A percentile compares a stretch with the other conserved stretches of the same genome.
phyloP scores from a whole-genome alignment of 1,284 basidiomycete species.

The Vanrija humicola region DNA sequence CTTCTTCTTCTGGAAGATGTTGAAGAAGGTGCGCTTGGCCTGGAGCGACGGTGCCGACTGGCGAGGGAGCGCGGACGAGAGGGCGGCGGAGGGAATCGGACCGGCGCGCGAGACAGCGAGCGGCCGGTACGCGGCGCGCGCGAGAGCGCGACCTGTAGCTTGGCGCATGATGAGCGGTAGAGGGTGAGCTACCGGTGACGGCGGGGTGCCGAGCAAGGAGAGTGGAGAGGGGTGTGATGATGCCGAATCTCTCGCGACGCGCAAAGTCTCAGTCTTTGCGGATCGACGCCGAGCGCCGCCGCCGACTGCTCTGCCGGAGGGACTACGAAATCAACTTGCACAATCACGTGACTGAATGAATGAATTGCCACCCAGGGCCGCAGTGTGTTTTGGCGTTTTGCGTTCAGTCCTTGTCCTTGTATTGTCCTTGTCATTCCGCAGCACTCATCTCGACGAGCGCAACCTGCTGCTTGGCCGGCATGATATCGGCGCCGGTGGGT shows the following conservation, averaged over 20 bases:
- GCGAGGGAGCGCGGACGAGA: neutral
- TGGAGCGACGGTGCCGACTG: neutral
- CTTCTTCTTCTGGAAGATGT: conserved; percentile 21
- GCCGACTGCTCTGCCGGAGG: too few species aligned
- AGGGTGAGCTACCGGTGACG: too few species aligned
- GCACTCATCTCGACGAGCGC: too few species aligned
- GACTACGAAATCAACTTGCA: too few species aligned
- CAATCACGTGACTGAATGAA: neutral
- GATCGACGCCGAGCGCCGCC: neutral
- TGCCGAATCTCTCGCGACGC: too few species aligned
- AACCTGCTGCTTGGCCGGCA: too few species aligned
- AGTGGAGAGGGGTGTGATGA: neutral
- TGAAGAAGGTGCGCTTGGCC: conserved; percentile 29
- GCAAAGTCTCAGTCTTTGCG: neutral
- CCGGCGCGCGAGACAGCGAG: neutral
- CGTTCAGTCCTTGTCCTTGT: too few species aligned
- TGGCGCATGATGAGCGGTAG: conserved; percentile 10
- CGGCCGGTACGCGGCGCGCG: conserved; percentile 8
- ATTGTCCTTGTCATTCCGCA: too few species aligned
- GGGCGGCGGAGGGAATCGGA: neutral
- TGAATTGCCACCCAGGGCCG: neutral
- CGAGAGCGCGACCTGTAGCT: conserved; percentile 7
- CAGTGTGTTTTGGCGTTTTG: too few species aligned
- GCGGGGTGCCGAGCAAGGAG: neutral
- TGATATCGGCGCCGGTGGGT: too few species aligned